These are phyloP conservation scores for Botrytis paeoniae DNA, from an alignment of 2,329 filamentous ascomycete species.

Conservation along the genomic window DNA sequence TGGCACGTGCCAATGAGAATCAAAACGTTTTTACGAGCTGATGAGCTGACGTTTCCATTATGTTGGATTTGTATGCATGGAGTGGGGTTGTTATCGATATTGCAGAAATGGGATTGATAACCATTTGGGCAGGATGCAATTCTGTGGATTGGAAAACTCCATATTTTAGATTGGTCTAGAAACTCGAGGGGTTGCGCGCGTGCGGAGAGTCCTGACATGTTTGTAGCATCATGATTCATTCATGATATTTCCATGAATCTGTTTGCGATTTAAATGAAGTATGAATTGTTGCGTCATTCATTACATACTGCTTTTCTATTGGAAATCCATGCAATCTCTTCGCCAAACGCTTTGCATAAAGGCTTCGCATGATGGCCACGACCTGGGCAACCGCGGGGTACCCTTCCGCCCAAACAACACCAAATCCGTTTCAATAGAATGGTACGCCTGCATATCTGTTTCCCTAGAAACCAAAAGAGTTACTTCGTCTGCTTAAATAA, in stretches of 20 bases:
- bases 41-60: background rate
- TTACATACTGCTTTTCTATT: background rate
- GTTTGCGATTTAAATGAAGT: background rate
- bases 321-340: background rate
- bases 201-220: background rate
- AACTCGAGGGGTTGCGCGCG: background rate
- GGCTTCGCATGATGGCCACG: background rate
- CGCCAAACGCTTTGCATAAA: background rate
- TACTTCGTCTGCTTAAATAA: accelerated
- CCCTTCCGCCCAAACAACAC: background rate
- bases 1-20: background rate
- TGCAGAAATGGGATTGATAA: background rate
- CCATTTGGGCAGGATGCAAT: background rate
- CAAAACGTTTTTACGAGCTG: background rate
- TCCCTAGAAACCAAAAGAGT: background rate
- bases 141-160: background rate
- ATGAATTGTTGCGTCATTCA: background rate
- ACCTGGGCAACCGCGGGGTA: background rate
- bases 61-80: background rate
- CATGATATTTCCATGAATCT: background rate
- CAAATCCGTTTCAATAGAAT: background rate
- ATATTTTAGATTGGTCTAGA: background rate
- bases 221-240: background rate
- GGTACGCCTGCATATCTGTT: background rate
- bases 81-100: background rate